These are phyloP conservation scores for Lactarius tabidus DNA, from an alignment of 768 basidiomycete species.

Conservation along the genomic window DNA sequence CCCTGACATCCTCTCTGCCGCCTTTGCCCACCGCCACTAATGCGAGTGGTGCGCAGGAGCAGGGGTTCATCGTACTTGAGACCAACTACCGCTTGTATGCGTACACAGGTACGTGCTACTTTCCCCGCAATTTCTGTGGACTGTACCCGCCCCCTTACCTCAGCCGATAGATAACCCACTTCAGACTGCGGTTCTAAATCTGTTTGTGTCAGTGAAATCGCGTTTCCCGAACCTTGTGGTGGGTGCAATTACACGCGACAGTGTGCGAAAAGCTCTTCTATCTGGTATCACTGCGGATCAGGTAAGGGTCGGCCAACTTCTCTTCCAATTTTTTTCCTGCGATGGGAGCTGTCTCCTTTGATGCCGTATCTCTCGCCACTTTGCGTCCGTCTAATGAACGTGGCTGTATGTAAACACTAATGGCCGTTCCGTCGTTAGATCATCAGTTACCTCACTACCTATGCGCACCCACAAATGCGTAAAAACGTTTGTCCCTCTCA, in stretches of 20 bases:
- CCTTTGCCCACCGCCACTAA: conserved; percentile 61
- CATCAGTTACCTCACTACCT: conserved; percentile 88
- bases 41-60: conserved; percentile 54
- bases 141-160: conserved; percentile 9
- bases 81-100: conserved; percentile 98
- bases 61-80: conserved; percentile 95
- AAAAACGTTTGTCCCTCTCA: conserved; percentile 60
- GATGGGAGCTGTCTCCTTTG: conserved; percentile 2
- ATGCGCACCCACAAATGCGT: conserved; percentile 98
- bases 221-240: conserved; percentile 98
- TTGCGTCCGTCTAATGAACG: neutral
- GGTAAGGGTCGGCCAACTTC: conserved; percentile 42
- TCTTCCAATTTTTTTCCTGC: neutral
- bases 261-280: conserved; percentile 87
- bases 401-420: neutral
- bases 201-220: conserved; percentile 89
- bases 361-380: neutral
- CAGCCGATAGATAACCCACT: conserved; percentile 76
- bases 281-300: conserved; percentile 98
- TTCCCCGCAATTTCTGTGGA: neutral
- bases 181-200: conserved; percentile 91
- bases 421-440: conserved; percentile 51
- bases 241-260: conserved; percentile 90
- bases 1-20: conserved; percentile 86
- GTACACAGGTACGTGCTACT: conserved; percentile 72